Percentiles rank a stretch among this genome's conserved stretches.
phyloP scores from a whole-genome alignment of 805 yeast genomes.

The Blastobotrys attinorum region DNA sequence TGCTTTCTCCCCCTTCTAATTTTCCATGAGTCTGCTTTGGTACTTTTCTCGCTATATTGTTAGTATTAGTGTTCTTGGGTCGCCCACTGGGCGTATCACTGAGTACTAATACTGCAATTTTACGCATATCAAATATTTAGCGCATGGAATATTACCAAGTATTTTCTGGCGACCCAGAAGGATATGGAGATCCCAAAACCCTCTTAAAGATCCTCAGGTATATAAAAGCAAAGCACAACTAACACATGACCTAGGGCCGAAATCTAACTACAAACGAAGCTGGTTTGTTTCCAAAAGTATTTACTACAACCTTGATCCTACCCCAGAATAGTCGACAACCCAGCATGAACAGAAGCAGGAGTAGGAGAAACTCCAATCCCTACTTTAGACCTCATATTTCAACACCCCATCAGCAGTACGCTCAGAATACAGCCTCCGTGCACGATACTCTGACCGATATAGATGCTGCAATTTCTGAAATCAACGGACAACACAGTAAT shows the following conservation, averaged over 20 bases:
- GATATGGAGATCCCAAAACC: too few species aligned
- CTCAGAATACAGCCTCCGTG: slow-evolving; percentile 9
- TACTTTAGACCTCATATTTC: background rate
- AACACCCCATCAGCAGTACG: background rate
- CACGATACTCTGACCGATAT: slow-evolving; percentile 29
- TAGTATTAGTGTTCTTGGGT: too few species aligned
- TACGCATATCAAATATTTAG: too few species aligned
- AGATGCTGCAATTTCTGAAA: slow-evolving; percentile 32
- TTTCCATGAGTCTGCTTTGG: too few species aligned
- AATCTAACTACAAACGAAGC: slow-evolving; percentile 64
- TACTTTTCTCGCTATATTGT: too few species aligned
- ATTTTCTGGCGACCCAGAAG: too few species aligned
- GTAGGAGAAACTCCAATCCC: slow-evolving; percentile 18
- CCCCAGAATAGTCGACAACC: slow-evolving; percentile 2
- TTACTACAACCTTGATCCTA: slow-evolving; percentile 47
- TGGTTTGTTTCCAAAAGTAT: slow-evolving; percentile 86
- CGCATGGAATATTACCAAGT: too few species aligned
- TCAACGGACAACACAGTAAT: slow-evolving; percentile 12
- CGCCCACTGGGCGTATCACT: too few species aligned
- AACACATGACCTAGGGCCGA: slow-evolving; percentile 43
- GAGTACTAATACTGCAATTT: too few species aligned
- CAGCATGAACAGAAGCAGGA: slow-evolving; percentile 3
- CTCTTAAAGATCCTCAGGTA: too few species aligned
- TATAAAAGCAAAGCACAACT: too few species aligned
- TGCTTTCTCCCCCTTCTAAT: too few species aligned